phyloP scores from a whole-genome alignment of 371 early-diverging fungal genomes.

The Mucor irregularis region DNA sequence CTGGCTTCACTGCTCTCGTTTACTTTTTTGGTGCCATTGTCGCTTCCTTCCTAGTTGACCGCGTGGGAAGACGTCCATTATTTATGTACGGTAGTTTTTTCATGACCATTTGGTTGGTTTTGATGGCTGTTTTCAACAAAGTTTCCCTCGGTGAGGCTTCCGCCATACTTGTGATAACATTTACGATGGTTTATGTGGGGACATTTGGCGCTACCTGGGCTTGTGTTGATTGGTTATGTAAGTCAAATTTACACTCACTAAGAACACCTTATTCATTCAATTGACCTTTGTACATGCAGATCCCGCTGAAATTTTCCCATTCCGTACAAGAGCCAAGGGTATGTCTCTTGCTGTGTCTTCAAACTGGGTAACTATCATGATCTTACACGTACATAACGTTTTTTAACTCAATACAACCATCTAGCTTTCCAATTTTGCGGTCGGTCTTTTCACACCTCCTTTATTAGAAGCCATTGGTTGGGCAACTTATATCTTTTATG shows the following conservation, averaged over 20 bases:
- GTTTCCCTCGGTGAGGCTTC: constrained; percentile 35
- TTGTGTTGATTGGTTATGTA: constrained; percentile 43
- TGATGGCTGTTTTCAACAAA: constrained; percentile 45
- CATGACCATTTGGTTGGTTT: constrained; percentile 36
- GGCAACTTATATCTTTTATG: constrained; percentile 52
- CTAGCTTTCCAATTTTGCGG: constrained; percentile 40
- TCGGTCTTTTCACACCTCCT: constrained; percentile 43
- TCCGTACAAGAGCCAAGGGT: constrained; percentile 42
- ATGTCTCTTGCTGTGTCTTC: constrained; percentile 54
- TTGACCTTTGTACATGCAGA: constrained; percentile 23
- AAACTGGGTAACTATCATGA: constrained; percentile 53
- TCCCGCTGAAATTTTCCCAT: constrained; percentile 64
- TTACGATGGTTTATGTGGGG: constrained; percentile 36
- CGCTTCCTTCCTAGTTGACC: constrained; percentile 34
- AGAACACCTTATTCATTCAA: background rate
- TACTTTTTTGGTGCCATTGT: constrained; percentile 35
- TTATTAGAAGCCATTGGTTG: constrained; percentile 29
- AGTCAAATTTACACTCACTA: constrained; percentile 1
- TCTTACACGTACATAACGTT: too few relatives aligned
- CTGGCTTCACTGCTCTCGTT: constrained; percentile 42
- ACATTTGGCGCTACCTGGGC: constrained; percentile 45
- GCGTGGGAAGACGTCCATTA: constrained; percentile 40
- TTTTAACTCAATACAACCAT: too few relatives aligned
- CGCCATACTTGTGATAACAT: constrained; percentile 35
- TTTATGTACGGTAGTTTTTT: constrained; percentile 39